Evolutionary conservation across 768 basidiomycete species (phyloP).

Genomic region (Leccinum imitatum): DNA sequence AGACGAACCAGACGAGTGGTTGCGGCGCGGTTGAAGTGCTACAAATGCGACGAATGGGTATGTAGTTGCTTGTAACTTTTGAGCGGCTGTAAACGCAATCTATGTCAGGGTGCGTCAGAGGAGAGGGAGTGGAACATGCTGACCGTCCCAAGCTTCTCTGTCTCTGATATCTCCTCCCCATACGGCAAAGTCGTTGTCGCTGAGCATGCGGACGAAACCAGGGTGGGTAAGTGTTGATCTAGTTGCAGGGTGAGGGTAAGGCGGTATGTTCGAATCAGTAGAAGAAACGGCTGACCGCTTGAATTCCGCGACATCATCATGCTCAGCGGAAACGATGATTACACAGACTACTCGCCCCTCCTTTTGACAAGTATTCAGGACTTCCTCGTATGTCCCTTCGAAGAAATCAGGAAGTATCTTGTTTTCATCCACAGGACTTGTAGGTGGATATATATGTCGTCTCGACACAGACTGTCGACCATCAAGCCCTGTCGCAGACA

Average conservation of each 20-base stretch:
- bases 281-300: conserved; percentile 55
- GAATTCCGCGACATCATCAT: conserved; percentile 86
- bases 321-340: conserved; percentile 83
- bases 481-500: conserved; percentile 39
- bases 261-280: not conserved
- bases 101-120: conserved; percentile 1
- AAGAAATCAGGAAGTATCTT: conserved; percentile 79
- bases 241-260: not conserved
- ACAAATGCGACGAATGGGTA: conserved; percentile 94
- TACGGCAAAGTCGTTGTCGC: conserved; percentile 73
- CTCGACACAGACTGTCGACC: conserved; percentile 46
- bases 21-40: conserved; percentile 75
- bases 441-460: conserved; percentile 28
- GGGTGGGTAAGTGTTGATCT: conserved; percentile 78
- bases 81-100: conserved; percentile 40
- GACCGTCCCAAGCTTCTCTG: conserved; percentile 77
- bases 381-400: conserved; percentile 78
- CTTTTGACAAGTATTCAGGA: conserved; percentile 64
- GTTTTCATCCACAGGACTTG: conserved; percentile 32
- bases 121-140: conserved; percentile 2
- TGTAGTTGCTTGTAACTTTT: conserved; percentile 83
- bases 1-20: conserved; percentile 32
- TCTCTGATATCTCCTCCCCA: conserved; percentile 94
- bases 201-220: conserved; percentile 62
- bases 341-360: conserved; percentile 77